Conservation (phyloP, 495 filamentous ascomycete species). For the Pyrenula aspistea region DNA sequence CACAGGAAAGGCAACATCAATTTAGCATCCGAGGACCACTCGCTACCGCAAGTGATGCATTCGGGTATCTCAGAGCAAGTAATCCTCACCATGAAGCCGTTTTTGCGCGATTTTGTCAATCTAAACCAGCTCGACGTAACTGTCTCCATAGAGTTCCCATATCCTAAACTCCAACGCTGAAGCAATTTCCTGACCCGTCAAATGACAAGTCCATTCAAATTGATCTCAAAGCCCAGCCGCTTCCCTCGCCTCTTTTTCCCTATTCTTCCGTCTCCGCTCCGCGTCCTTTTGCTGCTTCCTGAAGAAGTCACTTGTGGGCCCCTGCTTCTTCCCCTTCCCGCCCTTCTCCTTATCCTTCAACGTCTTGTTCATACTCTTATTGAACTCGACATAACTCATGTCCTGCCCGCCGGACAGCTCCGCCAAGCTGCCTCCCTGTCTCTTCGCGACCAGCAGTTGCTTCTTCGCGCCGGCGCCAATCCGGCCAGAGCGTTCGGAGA, state of each 20-base stretch:
- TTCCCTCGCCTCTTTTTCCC: not conserved
- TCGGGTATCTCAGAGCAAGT: too few species aligned
- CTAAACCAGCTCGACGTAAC: too few species aligned
- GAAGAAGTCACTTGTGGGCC: slow-evolving; percentile 39
- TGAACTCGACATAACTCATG: slow-evolving; percentile 92
- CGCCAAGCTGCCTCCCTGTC: slow-evolving; percentile 73
- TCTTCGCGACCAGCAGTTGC: slow-evolving; percentile 41
- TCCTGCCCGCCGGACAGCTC: slow-evolving; percentile 83
- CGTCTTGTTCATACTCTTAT: slow-evolving; percentile 65
- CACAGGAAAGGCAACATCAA: too few species aligned
- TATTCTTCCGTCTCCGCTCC: slow-evolving; percentile 45
- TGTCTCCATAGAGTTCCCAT: too few species aligned
- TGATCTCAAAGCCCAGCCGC: not conserved
- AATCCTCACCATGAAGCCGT: too few species aligned
- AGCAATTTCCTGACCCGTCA: too few species aligned
- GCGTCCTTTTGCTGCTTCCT: slow-evolving; percentile 69
- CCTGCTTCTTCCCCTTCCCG: slow-evolving; percentile 37
- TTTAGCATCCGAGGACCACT: too few species aligned
- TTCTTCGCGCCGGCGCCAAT: slow-evolving; percentile 22
- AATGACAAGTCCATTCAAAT: too few species aligned
- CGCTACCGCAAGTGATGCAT: too few species aligned
- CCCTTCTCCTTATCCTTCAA: slow-evolving; percentile 51
- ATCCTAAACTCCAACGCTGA: too few species aligned
- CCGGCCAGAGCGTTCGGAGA: slow-evolving; percentile 44
- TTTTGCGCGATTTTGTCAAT: too few species aligned